Conservation (phyloP, 2,329 filamentous ascomycete species). For the Cercospora citrullina region DNA sequence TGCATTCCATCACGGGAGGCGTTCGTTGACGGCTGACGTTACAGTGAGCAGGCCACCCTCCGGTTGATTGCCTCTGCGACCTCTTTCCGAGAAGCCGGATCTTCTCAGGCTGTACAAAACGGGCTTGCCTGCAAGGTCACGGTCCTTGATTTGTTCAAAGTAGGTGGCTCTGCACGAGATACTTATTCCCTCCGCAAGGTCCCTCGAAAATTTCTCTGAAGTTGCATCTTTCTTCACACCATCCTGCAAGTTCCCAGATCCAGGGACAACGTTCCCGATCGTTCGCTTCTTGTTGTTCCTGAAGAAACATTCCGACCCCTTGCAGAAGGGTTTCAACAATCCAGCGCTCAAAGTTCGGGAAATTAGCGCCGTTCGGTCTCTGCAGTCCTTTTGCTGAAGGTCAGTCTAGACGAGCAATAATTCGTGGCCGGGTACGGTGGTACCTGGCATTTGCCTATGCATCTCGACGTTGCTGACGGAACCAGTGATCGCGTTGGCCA, state of each 20-base stretch:
- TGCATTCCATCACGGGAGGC: slow-evolving; percentile 36
- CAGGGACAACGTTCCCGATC: slow-evolving; percentile 15
- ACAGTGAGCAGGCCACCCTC: slow-evolving; percentile 26
- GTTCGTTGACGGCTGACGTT: slow-evolving; percentile 31
- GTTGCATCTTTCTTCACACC: slow-evolving; percentile 29
- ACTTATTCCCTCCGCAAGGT: slow-evolving; percentile 36
- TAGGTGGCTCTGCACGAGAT: slow-evolving; percentile 22
- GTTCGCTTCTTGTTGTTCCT: slow-evolving; percentile 18
- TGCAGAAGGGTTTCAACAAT: slow-evolving; percentile 34
- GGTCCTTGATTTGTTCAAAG: slow-evolving; percentile 20
- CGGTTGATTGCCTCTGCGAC: slow-evolving; percentile 17
- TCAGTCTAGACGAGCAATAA: slow-evolving; percentile 17
- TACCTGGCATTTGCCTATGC: slow-evolving; percentile 37
- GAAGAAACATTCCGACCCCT: slow-evolving; percentile 28
- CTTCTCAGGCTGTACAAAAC: slow-evolving; percentile 27
- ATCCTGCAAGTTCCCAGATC: slow-evolving; percentile 16
- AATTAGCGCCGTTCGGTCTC: slow-evolving; percentile 23
- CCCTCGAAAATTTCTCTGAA: slow-evolving; percentile 14
- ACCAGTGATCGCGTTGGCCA: slow-evolving; percentile 30
- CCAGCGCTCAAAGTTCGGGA: slow-evolving; percentile 29
- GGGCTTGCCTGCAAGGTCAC: slow-evolving; percentile 29
- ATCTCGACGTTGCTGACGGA: slow-evolving; percentile 26
- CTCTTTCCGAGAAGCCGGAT: slow-evolving; percentile 28
- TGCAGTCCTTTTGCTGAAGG: slow-evolving; percentile 16
- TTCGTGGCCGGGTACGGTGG: slow-evolving; percentile 26